Base-by-base conservation (phyloP, 352 stramenopile species). In the Pythium rishiriense region DNA sequence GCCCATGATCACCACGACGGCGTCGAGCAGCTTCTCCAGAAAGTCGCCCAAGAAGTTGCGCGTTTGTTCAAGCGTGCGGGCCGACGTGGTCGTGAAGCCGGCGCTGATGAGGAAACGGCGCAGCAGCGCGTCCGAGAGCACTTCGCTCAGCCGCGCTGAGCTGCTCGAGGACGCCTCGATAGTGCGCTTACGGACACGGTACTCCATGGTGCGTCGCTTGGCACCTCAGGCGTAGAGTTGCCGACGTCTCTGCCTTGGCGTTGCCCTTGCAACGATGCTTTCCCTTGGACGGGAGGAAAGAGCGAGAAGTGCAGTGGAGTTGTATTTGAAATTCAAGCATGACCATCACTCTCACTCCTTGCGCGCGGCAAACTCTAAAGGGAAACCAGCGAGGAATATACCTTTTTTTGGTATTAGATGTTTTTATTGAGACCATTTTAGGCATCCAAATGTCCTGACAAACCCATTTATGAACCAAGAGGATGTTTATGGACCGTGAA, bases 51-150 rank as follows among this genome's bases (percentile, higher is more conserved):
- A 39, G 49, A 82, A 76, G 33, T 76, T 59, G 24, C 81, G 77
- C 28, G 85, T 80, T 22, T 78, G 62, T 1, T 46, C 53, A 2
- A 79, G 55, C 0, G 76, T 70, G 39, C 65, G 64, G n/a, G 64
- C 28, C 8, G 83, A 88, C 46, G 75, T 82, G 14, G 58, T 70
- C 50, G 74, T 72, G 62, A 93, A 88, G 24, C 86, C 86, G 0
- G 84, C 86, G 47, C 84, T 83, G 35, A 89, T 49, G 14, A 88
- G 69, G 73, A 95, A 95, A 14, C 84, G 79, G 8, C 80, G 86
- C 35, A 95, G 51, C 17, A 76, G 19, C 1, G 72, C 74, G 37
- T 89, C 75, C 0, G 79, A 66, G 33, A 93, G 58, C 19, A 72
- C 62, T 5, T 74, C 67, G 22, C 22, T 47, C 25, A 26, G 26